Conservation (phyloP, 305 asterid species). For the Lippia alba region DNA sequence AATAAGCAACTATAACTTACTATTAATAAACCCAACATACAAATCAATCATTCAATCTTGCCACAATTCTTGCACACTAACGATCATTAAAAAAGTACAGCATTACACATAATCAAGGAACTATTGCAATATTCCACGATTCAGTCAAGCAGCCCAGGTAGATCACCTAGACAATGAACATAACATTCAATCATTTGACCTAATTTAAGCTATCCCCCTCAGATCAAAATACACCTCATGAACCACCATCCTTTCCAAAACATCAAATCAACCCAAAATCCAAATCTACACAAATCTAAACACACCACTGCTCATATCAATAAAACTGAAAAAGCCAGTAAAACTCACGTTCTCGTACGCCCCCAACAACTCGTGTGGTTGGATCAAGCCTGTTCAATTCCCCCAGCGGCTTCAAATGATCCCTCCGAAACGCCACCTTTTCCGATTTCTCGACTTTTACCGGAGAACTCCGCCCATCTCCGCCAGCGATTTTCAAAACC, state of each 20-base stretch:
- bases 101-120: neutral
- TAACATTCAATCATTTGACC: neutral
- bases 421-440: slow-evolving; percentile 32
- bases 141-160: slow-evolving; percentile 3
- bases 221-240: slow-evolving; percentile 34
- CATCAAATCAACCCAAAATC: neutral
- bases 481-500: slow-evolving; percentile 58
- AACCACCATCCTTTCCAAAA: slow-evolving; percentile 11
- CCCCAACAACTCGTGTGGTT: slow-evolving; percentile 61
- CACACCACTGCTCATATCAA: neutral
- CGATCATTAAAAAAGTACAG: neutral
- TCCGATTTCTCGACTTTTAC: slow-evolving; percentile 34
- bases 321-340: slow-evolving; percentile 4
- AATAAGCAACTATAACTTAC: neutral
- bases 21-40: neutral
- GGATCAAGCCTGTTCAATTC: slow-evolving; percentile 84
- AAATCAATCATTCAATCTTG: slow-evolving; percentile 7
- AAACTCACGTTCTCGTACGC: slow-evolving; percentile 79
- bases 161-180: slow-evolving; percentile 8
- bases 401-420: slow-evolving; percentile 41
- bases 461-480: slow-evolving; percentile 39
- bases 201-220: slow-evolving; percentile 7
- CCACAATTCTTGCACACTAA: neutral
- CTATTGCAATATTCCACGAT: slow-evolving; percentile 35
- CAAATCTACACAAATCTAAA: neutral